A percentile compares a stretch with the other conserved stretches of the same genome.
phyloP scores from a whole-genome alignment of 1,284 basidiomycete species.

The Cutaneotrichosporon dermatis region DNA sequence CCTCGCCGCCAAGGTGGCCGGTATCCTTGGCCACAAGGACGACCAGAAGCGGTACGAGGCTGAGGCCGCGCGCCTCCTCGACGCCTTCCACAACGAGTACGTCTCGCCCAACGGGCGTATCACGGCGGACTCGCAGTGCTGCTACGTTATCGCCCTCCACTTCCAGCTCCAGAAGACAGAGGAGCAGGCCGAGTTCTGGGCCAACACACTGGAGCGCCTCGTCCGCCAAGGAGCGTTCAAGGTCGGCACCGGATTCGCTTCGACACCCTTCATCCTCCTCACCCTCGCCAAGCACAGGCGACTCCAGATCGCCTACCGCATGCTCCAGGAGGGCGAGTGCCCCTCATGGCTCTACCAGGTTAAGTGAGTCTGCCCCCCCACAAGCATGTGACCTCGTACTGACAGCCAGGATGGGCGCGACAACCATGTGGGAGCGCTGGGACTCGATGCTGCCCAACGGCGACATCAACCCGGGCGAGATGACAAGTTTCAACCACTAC shows the following conservation, averaged over 20 bases:
- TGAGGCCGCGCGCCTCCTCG: slow-evolving; percentile 14
- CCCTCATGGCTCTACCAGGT: slow-evolving; percentile 42
- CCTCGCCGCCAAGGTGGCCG: slow-evolving; percentile 25
- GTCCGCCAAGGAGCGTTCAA: slow-evolving; percentile 24
- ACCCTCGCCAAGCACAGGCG: slow-evolving; percentile 23
- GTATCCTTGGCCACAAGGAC: slow-evolving; percentile 19
- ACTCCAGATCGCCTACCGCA: slow-evolving; percentile 36
- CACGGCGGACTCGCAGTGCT: slow-evolving; percentile 36
- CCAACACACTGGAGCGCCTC: slow-evolving; percentile 17
- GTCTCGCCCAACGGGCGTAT: slow-evolving; percentile 28
- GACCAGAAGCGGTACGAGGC: slow-evolving; percentile 17
- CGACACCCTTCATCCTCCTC: slow-evolving; percentile 37
- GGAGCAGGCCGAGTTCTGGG: slow-evolving; percentile 12
- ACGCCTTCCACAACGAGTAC: slow-evolving; percentile 29
- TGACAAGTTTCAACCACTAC: slow-evolving; percentile 48
- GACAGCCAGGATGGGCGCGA: slow-evolving; percentile 35
- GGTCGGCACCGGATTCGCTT: slow-evolving; percentile 40
- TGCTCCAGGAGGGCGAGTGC: slow-evolving; percentile 41
- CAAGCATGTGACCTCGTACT: neutral
- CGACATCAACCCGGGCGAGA: slow-evolving; percentile 35
- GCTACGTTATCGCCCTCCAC: slow-evolving; percentile 24
- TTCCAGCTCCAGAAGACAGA: slow-evolving; percentile 23
- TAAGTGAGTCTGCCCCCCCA: neutral
- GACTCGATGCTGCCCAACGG: slow-evolving; percentile 36
- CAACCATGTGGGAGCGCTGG: slow-evolving; percentile 46